These are phyloP conservation scores for Gossypium turneri DNA, from an alignment of 345 rosid genomes.

Conservation along the genomic window DNA sequence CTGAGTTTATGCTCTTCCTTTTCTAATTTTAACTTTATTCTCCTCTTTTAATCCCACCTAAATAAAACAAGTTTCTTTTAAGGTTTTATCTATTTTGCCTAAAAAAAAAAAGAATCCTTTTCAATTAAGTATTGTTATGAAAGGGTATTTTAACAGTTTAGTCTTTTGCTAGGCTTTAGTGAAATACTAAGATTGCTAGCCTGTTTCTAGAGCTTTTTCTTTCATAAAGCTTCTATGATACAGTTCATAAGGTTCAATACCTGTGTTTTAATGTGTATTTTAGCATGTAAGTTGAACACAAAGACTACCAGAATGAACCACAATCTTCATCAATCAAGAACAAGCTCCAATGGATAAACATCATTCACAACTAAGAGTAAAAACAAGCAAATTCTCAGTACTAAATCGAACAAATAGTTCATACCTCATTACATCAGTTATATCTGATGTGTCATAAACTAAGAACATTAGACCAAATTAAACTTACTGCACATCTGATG, in stretches of 20 bases:
- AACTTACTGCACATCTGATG: background rate
- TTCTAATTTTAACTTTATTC: background rate
- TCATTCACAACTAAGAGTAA: background rate
- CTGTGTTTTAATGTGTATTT: background rate
- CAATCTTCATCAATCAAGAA: slow-evolving; percentile 8
- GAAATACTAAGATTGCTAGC: background rate
- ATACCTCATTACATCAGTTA: background rate
- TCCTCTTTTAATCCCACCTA: too few species aligned
- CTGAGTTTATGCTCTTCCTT: background rate
- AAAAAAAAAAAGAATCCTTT: too few species aligned
- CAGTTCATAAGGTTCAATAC: background rate
- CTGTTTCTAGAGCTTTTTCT: background rate
- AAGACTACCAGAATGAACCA: background rate
- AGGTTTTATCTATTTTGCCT: background rate
- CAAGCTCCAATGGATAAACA: slow-evolving; percentile 1
- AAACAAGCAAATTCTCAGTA: background rate
- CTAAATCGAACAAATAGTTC: background rate
- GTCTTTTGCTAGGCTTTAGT: background rate
- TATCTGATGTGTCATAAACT: background rate
- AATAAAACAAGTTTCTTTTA: background rate
- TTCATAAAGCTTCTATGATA: background rate
- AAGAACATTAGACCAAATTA: background rate
- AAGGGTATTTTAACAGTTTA: background rate
- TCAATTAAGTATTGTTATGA: background rate
- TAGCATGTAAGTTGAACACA: background rate